A percentile compares a stretch with the other conserved stretches of the same genome.
These are phyloP conservation scores for Hericium erinaceus DNA, from an alignment of 768 basidiomycete genomes.

Conservation along the genomic window DNA sequence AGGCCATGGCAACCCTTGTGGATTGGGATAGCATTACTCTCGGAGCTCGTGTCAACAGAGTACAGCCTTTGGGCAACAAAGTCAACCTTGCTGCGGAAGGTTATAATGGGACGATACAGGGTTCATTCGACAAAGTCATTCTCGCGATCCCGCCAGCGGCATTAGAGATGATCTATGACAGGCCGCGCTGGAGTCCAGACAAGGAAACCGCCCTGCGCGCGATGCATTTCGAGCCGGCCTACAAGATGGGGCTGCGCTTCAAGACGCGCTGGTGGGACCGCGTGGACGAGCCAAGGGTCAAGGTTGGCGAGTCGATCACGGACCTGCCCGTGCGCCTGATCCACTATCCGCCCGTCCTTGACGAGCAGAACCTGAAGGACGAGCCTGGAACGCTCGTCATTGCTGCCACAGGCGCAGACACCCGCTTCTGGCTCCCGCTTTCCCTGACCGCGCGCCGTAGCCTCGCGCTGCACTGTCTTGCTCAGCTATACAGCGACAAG, in stretches of 20 bases:
- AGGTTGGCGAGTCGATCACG: not conserved
- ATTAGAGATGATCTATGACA: constrained; percentile 16
- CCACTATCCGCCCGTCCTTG: constrained; percentile 14
- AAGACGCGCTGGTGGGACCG: constrained; percentile 3
- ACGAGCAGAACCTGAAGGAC: constrained; percentile 14
- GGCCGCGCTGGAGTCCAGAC: constrained; percentile 12
- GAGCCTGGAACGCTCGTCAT: constrained; percentile 20
- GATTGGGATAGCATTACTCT: constrained; percentile 15
- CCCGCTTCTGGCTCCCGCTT: constrained; percentile 14
- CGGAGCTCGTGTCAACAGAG: constrained; percentile 10
- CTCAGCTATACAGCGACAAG: constrained; percentile 11
- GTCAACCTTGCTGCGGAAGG: constrained; percentile 5
- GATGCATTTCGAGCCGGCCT: constrained; percentile 11
- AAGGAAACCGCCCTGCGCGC: constrained; percentile 17
- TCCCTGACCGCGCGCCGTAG: constrained; percentile 12
- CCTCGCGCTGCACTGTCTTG: constrained; percentile 16
- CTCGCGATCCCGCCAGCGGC: constrained; percentile 18
- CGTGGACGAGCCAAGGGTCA: not conserved
- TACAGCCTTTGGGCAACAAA: constrained; percentile 7
- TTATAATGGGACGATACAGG: not conserved
- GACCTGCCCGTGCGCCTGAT: constrained; percentile 14
- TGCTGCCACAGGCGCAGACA: constrained; percentile 20
- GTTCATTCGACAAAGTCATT: constrained; percentile 15
- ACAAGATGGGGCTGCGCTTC: constrained; percentile 7
- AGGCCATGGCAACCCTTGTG: constrained; percentile 13